Evolutionary conservation across 768 basidiomycete genomes (phyloP).

Genomic region (Clathrus columnatus): DNA sequence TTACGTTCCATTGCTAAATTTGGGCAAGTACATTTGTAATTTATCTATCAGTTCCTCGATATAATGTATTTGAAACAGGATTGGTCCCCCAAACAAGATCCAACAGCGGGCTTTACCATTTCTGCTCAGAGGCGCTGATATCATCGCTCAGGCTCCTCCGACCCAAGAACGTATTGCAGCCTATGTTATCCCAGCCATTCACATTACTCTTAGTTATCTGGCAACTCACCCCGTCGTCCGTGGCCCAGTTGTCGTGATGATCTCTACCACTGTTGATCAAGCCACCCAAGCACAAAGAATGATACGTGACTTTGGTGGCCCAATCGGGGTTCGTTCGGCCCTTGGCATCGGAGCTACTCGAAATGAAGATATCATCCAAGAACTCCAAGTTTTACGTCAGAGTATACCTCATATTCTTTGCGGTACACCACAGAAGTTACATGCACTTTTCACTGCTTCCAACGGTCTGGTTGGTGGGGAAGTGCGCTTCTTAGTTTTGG

Average conservation of each 20-base stretch:
- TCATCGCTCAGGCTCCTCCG: conserved; percentile 97
- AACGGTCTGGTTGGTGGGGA: conserved; percentile 74
- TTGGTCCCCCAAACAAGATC: conserved; percentile 98
- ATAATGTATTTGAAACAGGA: conserved; percentile 34
- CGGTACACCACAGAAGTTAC: conserved; percentile 93
- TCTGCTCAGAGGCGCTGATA: conserved; percentile 86
- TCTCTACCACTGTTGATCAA: conserved; percentile 98
- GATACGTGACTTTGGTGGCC: conserved; percentile 88
- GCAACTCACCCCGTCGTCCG: conserved; percentile 47
- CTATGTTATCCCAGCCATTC: conserved; percentile 88
- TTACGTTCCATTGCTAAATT: conserved; percentile 86
- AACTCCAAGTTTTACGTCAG: conserved; percentile 77
- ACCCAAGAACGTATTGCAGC: conserved; percentile 98
- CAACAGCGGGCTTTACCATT: conserved; percentile 96
- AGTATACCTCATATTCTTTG: conserved; percentile 93
- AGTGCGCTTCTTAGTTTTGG: conserved; percentile 88
- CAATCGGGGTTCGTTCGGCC: conserved; percentile 86
- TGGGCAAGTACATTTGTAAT: conserved; percentile 50
- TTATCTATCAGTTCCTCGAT: conserved; percentile 3
- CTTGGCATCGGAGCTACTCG: conserved; percentile 75
- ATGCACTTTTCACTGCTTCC: conserved; percentile 78
- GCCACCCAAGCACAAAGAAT: conserved; percentile 94
- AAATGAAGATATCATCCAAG: conserved; percentile 57
- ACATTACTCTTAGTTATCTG: conserved; percentile 65
- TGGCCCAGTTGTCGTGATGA: conserved; percentile 84